Base-by-base conservation (phyloP, 495 filamentous ascomycete species). In the Lasiosphaeris hirsuta region DNA sequence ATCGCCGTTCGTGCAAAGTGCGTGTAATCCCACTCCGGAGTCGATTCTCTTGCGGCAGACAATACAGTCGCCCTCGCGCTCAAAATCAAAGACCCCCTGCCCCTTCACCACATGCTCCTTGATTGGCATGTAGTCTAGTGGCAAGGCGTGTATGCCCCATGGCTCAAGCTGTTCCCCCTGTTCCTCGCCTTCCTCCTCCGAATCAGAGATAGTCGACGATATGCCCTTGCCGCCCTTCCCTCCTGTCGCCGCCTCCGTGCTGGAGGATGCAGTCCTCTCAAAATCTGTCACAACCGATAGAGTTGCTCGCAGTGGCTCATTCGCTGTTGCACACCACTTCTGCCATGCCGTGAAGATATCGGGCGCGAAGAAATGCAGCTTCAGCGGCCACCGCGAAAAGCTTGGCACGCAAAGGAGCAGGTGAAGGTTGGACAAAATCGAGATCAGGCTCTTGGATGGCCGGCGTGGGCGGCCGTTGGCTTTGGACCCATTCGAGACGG, bases 351-450 rank as follows among this genome's bases (percentile, higher is more conserved):
- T 63, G 60, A 86, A 78, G 1, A 88, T 86, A 54, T 96, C 88
- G 1, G 76, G 70, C 8, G 73, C 76, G 63, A 96, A 96, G 68
- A 97, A 96, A 8, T 88, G 84, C 14, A 97, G 63, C 13, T 81
- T 79, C 34, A 98, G 75, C n/a, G 92, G 92, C 91, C 90, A 95
- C 23, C 80, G 72, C 8, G 72, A 67, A 66, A 98, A 97, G 62
- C 86, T 90, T 3, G 81, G 78, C 7, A 89, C 88, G 1, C 88
- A 80, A 7, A 97, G 77, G 0, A 98, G 76, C 0, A 90, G 77
- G 66, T 95, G 87, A 14, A 98, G 71, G 62, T 91, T 90, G 1
- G 84, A 83, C 30, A 96, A 60, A 17, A 86, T 81, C 14, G 83
- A 84, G 2, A 65, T 75, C 39, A 94, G 62, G 4, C 78, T 87